A percentile compares a stretch with the other conserved stretches of the same genome.
These are phyloP conservation scores for Handroanthus guayacan DNA, from an alignment of 257 asterid species.

Conservation along the genomic window DNA sequence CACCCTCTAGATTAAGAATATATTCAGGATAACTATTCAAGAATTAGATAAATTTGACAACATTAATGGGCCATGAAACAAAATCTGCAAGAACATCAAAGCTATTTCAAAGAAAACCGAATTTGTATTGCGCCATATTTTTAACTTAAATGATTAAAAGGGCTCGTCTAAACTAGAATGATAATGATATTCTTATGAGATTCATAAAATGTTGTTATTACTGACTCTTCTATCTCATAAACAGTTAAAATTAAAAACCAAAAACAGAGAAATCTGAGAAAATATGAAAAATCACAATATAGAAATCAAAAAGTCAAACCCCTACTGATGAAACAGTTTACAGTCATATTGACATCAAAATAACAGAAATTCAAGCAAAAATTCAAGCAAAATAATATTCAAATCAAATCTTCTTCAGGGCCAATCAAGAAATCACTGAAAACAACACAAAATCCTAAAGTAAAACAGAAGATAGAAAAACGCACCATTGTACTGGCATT, in stretches of 20 bases:
- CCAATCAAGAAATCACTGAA: constrained; percentile 20
- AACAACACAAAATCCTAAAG: background rate
- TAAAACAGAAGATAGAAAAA: constrained; percentile 7
- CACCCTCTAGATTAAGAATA: background rate
- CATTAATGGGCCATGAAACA: background rate
- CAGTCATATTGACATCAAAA: constrained; percentile 8
- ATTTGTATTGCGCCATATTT: background rate
- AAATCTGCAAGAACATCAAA: constrained; percentile 5
- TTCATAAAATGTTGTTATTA: background rate
- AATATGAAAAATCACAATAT: background rate
- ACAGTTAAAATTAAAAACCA: background rate
- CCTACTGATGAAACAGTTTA: constrained; percentile 12
- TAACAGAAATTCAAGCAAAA: constrained; percentile 14
- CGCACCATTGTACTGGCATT: constrained; percentile 83
- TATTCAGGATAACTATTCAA: background rate
- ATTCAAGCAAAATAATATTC: background rate
- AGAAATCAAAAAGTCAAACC: constrained; percentile 33
- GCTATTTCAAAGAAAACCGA: constrained; percentile 19
- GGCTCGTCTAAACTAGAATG: background rate
- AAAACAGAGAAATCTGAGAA: background rate
- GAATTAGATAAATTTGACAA: background rate
- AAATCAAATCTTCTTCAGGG: constrained; percentile 11
- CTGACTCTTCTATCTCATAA: background rate
- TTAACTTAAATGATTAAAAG: background rate
- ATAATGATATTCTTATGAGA: constrained; percentile 14